Percentiles rank a stretch among this genome's conserved stretches.
These are phyloP conservation scores for Diplodia mutila DNA, from an alignment of 2,329 filamentous ascomycete species.

Conservation along the genomic window DNA sequence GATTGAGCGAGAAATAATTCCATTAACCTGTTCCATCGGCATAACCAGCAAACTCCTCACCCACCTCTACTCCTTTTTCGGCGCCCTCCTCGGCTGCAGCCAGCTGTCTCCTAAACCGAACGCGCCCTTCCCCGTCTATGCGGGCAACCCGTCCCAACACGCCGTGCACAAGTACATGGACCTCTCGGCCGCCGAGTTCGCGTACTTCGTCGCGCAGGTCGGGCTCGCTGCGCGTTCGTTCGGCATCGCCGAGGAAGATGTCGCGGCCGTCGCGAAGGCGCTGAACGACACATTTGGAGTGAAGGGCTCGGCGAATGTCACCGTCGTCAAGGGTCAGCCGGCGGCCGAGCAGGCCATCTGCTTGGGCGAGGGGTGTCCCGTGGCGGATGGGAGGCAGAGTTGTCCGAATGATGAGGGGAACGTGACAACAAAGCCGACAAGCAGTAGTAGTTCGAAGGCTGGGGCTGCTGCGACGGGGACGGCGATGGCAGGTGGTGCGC, in stretches of 20 bases:
- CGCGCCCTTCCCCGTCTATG: slow-evolving; percentile 53
- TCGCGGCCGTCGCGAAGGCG: slow-evolving; percentile 53
- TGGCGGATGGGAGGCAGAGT: background rate
- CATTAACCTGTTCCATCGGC: background rate
- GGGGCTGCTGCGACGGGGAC: background rate
- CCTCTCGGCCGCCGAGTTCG: slow-evolving; percentile 55
- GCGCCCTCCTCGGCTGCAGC: slow-evolving; percentile 53
- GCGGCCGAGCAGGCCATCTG: slow-evolving; percentile 61
- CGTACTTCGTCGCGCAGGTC: slow-evolving; percentile 65
- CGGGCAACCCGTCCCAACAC: slow-evolving; percentile 53
- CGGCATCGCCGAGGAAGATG: slow-evolving; percentile 60
- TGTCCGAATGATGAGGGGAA: background rate
- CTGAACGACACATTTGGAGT: slow-evolving; percentile 58
- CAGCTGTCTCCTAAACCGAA: background rate
- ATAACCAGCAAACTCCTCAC: slow-evolving; percentile 58
- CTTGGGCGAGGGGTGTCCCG: slow-evolving; percentile 55
- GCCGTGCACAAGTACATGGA: slow-evolving; percentile 65
- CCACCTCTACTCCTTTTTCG: slow-evolving; percentile 67
- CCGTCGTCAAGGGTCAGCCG: slow-evolving; percentile 52
- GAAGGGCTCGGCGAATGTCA: slow-evolving; percentile 54
- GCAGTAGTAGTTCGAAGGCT: background rate
- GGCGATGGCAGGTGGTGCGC: background rate
- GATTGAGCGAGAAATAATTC: background rate
- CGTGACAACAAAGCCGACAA: background rate
- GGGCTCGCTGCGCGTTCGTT: slow-evolving; percentile 61